Conservation (phyloP, 1,139 yeast species). For the Petasospora rhodanensis region DNA sequence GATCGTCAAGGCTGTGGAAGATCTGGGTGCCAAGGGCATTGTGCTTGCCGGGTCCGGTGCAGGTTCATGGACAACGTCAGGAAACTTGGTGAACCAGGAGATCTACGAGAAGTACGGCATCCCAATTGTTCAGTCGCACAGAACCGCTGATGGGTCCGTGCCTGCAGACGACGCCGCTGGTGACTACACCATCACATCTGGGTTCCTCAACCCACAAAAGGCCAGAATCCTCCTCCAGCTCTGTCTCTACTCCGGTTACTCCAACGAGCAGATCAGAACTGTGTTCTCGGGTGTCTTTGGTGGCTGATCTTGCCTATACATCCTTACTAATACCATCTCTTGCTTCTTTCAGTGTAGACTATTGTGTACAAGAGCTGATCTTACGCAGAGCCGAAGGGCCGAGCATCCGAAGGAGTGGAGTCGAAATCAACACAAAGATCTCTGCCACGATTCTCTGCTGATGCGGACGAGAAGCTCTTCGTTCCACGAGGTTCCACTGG, state of each 20-base stretch:
- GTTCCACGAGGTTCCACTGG: too few species aligned
- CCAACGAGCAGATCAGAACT: conserved; percentile 38
- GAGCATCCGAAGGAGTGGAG: too few species aligned
- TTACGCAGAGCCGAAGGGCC: too few species aligned
- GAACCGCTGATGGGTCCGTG: conserved; percentile 49
- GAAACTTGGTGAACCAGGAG: conserved; percentile 34
- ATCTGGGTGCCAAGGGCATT: conserved; percentile 43
- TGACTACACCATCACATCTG: conserved; percentile 41
- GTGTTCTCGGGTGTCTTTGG: conserved; percentile 46
- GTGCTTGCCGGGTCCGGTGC: conserved; percentile 58
- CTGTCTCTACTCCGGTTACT: conserved; percentile 44
- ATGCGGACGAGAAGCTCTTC: too few species aligned
- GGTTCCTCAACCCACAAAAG: conserved; percentile 55
- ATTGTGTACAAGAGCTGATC: too few species aligned
- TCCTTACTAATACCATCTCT: too few species aligned
- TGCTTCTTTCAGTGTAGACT: too few species aligned
- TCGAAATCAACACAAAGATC: too few species aligned
- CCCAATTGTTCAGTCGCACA: conserved; percentile 48
- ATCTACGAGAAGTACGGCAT: conserved; percentile 30
- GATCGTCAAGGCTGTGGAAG: conserved; percentile 31
- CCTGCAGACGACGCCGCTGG: conserved; percentile 32
- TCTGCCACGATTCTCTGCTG: too few species aligned
- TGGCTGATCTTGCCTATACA: conserved; percentile 25
- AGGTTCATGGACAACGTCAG: conserved; percentile 44
- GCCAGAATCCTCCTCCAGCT: conserved; percentile 49